These are phyloP conservation scores for Monosporozyma aquatica DNA, from an alignment of 805 yeast species.

Conservation along the genomic window DNA sequence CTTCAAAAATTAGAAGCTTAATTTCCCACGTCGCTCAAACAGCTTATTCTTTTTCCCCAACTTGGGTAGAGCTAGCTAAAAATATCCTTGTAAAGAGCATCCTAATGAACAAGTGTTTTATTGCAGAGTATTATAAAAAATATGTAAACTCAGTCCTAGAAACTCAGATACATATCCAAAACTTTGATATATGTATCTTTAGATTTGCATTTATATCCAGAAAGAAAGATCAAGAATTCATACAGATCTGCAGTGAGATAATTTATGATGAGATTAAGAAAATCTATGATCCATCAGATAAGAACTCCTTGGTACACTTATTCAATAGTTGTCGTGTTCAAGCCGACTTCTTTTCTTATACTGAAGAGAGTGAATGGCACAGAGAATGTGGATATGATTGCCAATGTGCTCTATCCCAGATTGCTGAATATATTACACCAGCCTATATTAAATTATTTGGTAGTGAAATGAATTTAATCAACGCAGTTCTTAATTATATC, in stretches of 20 bases:
- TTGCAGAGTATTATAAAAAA: not conserved
- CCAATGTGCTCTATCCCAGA: not conserved
- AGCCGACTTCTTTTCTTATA: not conserved
- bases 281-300: not conserved
- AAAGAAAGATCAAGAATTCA: not conserved
- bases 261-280: not conserved
- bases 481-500: not conserved
- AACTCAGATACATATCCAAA: not conserved
- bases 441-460: conserved; percentile 1
- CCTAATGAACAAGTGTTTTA: not conserved
- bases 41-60: not conserved
- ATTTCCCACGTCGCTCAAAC: too few relatives aligned
- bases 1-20: too few relatives aligned
- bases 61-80: not conserved
- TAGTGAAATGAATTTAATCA: not conserved
- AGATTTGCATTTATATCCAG: not conserved
- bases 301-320: not conserved
- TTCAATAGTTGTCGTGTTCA: not conserved
- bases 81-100: not conserved
- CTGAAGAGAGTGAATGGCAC: not conserved
- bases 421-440: not conserved
- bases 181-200: not conserved
- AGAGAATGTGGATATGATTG: not conserved
- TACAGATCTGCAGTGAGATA: not conserved
- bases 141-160: not conserved